Percentiles rank a stretch among this genome's conserved stretches.
These are phyloP conservation scores for Phytophthora citrophthora DNA, from an alignment of 352 stramenopile species.

Conservation along the genomic window DNA sequence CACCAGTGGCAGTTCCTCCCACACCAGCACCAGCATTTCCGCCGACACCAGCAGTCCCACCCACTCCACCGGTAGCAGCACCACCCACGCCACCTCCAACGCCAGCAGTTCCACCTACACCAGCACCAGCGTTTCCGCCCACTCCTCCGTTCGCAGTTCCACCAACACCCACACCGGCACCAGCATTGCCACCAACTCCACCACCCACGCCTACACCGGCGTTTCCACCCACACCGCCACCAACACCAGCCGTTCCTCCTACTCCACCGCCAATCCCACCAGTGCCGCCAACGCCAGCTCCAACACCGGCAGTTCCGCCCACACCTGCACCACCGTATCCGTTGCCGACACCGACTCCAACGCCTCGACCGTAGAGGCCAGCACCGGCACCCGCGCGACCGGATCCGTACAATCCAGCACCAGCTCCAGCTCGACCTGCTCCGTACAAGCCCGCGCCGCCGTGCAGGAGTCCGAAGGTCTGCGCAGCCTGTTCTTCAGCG, in stretches of 20 bases:
- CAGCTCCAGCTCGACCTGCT: neutral
- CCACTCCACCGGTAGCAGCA: neutral
- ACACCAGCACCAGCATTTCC: too few relatives aligned
- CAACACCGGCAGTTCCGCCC: neutral
- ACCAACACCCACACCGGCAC: neutral
- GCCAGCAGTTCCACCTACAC: neutral
- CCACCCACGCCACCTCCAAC: neutral
- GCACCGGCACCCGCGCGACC: neutral
- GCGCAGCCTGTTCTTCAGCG: slow-evolving; percentile 13
- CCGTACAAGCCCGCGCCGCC: slow-evolving; percentile 2
- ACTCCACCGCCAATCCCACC: neutral
- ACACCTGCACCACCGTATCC: slow-evolving; percentile 1
- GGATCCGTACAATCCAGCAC: neutral
- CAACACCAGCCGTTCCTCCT: neutral
- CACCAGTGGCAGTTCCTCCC: neutral
- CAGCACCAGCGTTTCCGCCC: neutral
- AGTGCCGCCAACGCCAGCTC: neutral
- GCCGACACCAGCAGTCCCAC: too few relatives aligned
- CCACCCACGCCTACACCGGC: neutral
- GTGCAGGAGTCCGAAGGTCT: slow-evolving; percentile 18
- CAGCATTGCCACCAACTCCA: neutral
- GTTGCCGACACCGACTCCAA: neutral
- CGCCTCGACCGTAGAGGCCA: neutral
- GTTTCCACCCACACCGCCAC: neutral
- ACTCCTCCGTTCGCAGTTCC: too few relatives aligned